Percentiles rank a stretch among this genome's conserved stretches.
phyloP scores from a whole-genome alignment of 164 flowering plant genomes.

The Macadamia tetraphylla region DNA sequence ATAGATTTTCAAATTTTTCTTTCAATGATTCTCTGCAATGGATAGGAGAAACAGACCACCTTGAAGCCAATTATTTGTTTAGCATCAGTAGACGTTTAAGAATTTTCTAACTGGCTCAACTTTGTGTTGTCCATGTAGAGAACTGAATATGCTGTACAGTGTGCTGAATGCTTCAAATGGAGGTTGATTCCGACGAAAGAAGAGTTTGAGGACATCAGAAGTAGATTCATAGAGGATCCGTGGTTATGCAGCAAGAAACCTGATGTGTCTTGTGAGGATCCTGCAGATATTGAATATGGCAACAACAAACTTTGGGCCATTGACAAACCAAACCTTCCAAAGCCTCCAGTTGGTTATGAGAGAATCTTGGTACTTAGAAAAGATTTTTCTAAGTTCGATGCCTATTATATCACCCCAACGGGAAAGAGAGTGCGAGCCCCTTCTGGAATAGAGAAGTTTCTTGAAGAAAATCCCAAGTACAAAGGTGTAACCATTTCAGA shows the following conservation, averaged over 20 bases:
- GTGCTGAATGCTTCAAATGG: conserved; percentile 74
- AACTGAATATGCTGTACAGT: conserved; percentile 51
- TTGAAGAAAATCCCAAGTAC: conserved; percentile 44
- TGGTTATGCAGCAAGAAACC: conserved; percentile 44
- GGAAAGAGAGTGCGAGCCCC: conserved; percentile 57
- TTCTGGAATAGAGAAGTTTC: conserved; percentile 40
- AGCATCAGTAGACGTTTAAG: neutral
- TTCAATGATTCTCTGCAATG: too few species aligned
- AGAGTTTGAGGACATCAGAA: conserved; percentile 70
- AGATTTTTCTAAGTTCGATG: conserved; percentile 63
- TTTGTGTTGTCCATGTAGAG: conserved; percentile 6
- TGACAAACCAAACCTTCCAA: conserved; percentile 75
- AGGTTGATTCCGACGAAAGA: conserved; percentile 55
- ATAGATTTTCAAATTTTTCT: too few species aligned
- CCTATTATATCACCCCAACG: conserved; percentile 47
- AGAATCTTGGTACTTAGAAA: conserved; percentile 50
- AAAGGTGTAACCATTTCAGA: conserved; percentile 29
- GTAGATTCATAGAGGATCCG: conserved; percentile 46
- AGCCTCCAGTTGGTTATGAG: conserved; percentile 63
- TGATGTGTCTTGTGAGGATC: conserved; percentile 53
- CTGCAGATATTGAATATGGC: conserved; percentile 69
- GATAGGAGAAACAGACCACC: neutral
- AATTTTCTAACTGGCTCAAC: neutral
- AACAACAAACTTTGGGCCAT: conserved; percentile 59
- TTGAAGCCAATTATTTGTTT: neutral